Evolutionary conservation across 179 eudicot genomes (phyloP), one percentile per base, ranked within the genome.

Genomic region (Patellifolia procumbens): DNA sequence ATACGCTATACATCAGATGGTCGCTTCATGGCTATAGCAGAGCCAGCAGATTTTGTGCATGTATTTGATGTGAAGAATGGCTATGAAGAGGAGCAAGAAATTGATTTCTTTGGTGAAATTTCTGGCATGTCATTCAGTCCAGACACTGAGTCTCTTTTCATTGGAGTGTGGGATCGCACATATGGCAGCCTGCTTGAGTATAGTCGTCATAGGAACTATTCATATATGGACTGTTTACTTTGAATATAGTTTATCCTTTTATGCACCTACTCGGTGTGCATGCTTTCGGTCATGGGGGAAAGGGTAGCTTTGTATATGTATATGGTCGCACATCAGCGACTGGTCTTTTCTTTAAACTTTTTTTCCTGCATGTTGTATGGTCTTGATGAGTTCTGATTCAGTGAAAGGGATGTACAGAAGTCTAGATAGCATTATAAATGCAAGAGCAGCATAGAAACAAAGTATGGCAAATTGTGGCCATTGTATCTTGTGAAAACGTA

Each of bases 11-110:
- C 93, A 72, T 86, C 89, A 48, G 93, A 89, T 61, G 91, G 93
- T 11, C 79, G 84, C 29, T 88, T 85, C 85, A 86, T 89, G 93
- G 89, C 88, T 7, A 86, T 83, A 85, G 91, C 93, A 19, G 93
- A 89, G 65, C 88, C 91, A 10, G 93, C 90, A 55, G 93, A 89
- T 77, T 89, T 89, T 80, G 93, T 89, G 34, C 93, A 89, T 71
- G 83, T 89, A 31, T 88, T 71, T 74, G 88, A 86, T 59, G 89
- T 81, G 29, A 72, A 86, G 52, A 86, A 77, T 42, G 81, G 79
- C 16, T 89, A 86, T 43, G 79, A 88, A 19, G 75, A 70, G 70
- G 88, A 85, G 81, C 93, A 89, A 76, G 93, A 89, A 51, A 86
- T 89, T 19, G 91, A 89, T 72, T 88, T 89, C 83, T 89, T 89